Base-by-base conservation (phyloP, 1,284 basidiomycete genomes). In the Ustilago tritici region DNA sequence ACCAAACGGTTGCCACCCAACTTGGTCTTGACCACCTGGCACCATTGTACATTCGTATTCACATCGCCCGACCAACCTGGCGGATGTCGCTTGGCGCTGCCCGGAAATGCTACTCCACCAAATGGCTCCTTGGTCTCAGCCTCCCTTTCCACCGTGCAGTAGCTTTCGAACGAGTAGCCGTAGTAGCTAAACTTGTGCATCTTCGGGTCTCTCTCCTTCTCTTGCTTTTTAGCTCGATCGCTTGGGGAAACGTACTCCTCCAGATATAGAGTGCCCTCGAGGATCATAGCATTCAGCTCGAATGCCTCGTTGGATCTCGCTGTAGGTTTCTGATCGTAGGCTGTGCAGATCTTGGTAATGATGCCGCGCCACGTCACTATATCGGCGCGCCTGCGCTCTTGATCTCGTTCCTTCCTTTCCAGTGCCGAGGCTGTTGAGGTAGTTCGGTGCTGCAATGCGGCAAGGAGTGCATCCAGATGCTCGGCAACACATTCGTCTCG, bases 31-130 rank as follows among this genome's bases (percentile, higher is more conserved):
- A 96, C 93, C 32, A 99, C 91, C 73, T 91, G 92, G 84, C 95
- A 98, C 95, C 95, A 98, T 85, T 98, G 95, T 0, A 94, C 91
- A 82, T 98, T 98, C 5, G 94, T 97, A 84, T 98, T 91, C 10
- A 98, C 93, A 72, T 93, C 91, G 0, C 93, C 93, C 60, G 92
- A 90, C 93, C 94, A 95, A 0, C 82, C 80, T 8, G 56, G 56
- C 0, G 78, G 75, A 35, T 66, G 15, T 1, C 50, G 46, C 4
- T 43, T 2, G 5, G 9, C 6, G 9, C 23, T 38, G 8, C 47
- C 41, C 9, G 34, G 10, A 1, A 43, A 62, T 9, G 69, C 49
- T 19, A 28, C 23, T 28, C 23, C 23, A 28, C 55, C 58, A 35
- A 70, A 70, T 1, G 62, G 55, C 14, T 56, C 36, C 31, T 23